Evolutionary conservation across 225 moss, liverwort and hornwort genomes (phyloP).

Genomic region (Physcomitrellopsis africana): DNA sequence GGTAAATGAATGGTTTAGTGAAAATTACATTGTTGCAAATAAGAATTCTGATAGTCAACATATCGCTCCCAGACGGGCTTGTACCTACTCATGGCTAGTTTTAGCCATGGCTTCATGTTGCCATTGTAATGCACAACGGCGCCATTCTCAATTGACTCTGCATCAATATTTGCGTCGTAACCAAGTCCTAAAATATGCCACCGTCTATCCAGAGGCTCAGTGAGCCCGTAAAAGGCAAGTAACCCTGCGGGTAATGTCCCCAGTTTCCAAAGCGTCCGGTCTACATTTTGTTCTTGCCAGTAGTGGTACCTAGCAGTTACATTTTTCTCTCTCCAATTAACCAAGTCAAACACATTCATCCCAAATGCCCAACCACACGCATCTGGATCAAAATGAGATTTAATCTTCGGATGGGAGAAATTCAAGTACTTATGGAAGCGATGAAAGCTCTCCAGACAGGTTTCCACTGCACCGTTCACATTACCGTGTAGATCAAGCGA

Average conservation of each 20-base stretch:
- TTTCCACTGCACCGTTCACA: conserved; percentile 65
- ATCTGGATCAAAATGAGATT: conserved; percentile 61
- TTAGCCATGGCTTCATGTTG: conserved; percentile 73
- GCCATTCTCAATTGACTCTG: conserved; percentile 56
- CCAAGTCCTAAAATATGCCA: conserved; percentile 69
- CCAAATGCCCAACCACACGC: conserved; percentile 75
- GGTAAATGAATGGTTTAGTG: conserved; percentile 38
- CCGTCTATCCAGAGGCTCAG: conserved; percentile 57
- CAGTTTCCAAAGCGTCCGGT: conserved; percentile 64
- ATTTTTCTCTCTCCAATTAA: conserved; percentile 55
- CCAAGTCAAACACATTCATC: conserved; percentile 68
- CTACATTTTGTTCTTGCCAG: conserved; percentile 74
- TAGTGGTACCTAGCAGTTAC: conserved; percentile 67
- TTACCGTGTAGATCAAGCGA: conserved; percentile 56
- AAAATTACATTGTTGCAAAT: conserved; percentile 62
- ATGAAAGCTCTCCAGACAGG: conserved; percentile 68
- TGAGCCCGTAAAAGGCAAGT: conserved; percentile 66
- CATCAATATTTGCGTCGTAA: conserved; percentile 64
- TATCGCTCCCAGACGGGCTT: conserved; percentile 68
- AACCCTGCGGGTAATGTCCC: conserved; percentile 64
- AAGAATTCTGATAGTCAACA: conserved; percentile 53
- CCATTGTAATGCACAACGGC: conserved; percentile 71
- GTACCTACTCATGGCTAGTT: conserved; percentile 68
- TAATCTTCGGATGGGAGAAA: conserved; percentile 66
- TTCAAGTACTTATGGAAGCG: conserved; percentile 73